Percentiles rank a stretch among this genome's conserved stretches.
phyloP scores from a whole-genome alignment of 2,329 filamentous ascomycete species.

The Colletotrichum salicis region DNA sequence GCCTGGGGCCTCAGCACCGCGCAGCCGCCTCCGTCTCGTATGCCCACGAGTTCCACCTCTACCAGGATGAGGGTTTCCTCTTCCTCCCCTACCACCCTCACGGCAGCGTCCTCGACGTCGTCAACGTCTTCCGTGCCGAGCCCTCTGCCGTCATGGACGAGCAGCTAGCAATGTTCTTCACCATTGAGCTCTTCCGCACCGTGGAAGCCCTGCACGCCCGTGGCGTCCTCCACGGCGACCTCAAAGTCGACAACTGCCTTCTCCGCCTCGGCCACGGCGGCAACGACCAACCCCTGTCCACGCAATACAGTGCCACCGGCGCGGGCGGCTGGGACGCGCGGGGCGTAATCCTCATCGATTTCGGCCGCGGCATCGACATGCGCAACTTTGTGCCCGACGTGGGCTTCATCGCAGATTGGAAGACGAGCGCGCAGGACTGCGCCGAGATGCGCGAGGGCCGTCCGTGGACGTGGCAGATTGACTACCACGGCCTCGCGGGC shows the following conservation, averaged over 20 bases:
- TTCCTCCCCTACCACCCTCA: slow-evolving; percentile 88
- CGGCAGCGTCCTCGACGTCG: slow-evolving; percentile 92
- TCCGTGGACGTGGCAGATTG: slow-evolving; percentile 97
- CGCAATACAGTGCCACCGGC: slow-evolving; percentile 79
- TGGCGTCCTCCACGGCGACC: slow-evolving; percentile 87
- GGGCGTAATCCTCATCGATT: slow-evolving; percentile 90
- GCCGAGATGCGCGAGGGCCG: slow-evolving; percentile 94
- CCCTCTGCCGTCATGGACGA: slow-evolving; percentile 85
- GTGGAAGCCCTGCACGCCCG: slow-evolving; percentile 86
- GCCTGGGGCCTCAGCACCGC: slow-evolving; percentile 77
- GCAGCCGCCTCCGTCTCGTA: slow-evolving; percentile 81
- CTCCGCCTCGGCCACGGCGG: slow-evolving; percentile 75
- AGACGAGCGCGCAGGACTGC: slow-evolving; percentile 86
- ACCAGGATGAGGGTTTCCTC: slow-evolving; percentile 88
- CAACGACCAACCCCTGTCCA: slow-evolving; percentile 59
- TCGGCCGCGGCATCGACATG: slow-evolving; percentile 95
- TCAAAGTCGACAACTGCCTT: slow-evolving; percentile 96
- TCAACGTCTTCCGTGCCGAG: slow-evolving; percentile 85
- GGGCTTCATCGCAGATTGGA: slow-evolving; percentile 96
- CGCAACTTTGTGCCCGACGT: slow-evolving; percentile 79
- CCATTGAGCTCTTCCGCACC: slow-evolving; percentile 89
- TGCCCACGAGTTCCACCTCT: slow-evolving; percentile 92
- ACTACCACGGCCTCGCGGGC: slow-evolving; percentile 92
- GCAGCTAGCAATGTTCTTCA: slow-evolving; percentile 92
- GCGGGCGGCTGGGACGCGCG: slow-evolving; percentile 81